phyloP scores from a whole-genome alignment of 352 stramenopile species.

The Elongisporangium senticosum region DNA sequence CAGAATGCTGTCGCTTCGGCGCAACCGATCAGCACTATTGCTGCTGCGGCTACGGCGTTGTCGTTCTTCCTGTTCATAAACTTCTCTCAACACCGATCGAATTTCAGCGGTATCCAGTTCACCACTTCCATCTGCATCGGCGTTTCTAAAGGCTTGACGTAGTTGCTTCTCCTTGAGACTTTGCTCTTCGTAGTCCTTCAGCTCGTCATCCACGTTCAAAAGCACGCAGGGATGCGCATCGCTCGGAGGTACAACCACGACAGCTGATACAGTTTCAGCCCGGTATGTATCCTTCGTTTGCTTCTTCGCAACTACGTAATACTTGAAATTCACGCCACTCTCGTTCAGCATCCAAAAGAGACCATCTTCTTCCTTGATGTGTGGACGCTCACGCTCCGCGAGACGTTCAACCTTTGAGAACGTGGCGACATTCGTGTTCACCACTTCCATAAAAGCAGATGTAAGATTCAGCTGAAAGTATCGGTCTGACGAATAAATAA shows the following conservation, averaged over 20 bases:
- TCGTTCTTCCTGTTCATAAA: conserved; percentile 68
- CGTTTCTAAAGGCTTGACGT: conserved; percentile 68
- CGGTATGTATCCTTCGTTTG: conserved; percentile 35
- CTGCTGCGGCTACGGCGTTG: conserved; percentile 18
- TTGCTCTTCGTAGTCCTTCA: conserved; percentile 65
- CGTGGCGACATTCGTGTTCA: conserved; percentile 57
- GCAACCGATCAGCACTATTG: conserved; percentile 16
- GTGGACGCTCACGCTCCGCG: conserved; percentile 41
- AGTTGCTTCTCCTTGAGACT: conserved; percentile 85
- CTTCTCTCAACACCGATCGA: conserved; percentile 55
- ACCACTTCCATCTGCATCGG: conserved; percentile 67
- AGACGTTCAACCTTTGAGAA: conserved; percentile 62
- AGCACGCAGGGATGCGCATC: conserved; percentile 59
- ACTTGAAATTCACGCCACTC: conserved; percentile 71
- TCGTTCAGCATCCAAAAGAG: conserved; percentile 86
- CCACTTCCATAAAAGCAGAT: conserved; percentile 70
- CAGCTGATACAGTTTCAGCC: conserved; percentile 49
- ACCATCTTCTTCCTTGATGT: conserved; percentile 78
- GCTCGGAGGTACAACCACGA: conserved; percentile 41
- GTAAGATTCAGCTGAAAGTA: conserved; percentile 88
- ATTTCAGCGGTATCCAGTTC: conserved; percentile 79
- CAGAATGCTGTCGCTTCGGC: conserved; percentile 44
- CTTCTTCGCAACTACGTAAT: conserved; percentile 76
- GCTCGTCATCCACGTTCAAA: conserved; percentile 58
- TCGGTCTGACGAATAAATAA: conserved; percentile 73